phyloP scores from a whole-genome alignment of 108 stramenopile species.

The Epipyxis sp. region DNA sequence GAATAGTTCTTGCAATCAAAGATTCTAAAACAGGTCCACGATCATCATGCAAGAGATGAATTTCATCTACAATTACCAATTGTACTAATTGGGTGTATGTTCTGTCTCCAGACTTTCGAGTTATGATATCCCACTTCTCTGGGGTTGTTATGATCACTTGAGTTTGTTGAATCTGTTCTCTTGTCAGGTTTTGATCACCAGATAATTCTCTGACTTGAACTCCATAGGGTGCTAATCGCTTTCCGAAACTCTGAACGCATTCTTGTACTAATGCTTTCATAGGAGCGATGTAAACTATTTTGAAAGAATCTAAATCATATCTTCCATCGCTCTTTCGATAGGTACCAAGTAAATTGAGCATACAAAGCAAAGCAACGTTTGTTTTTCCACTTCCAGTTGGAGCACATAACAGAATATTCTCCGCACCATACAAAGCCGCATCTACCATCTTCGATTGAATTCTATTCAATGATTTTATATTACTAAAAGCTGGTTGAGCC shows the following conservation, averaged over 20 bases:
- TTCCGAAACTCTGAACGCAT: constrained; percentile 87
- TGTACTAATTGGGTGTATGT: constrained; percentile 94
- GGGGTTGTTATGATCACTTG: constrained; percentile 98
- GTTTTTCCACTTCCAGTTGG: constrained; percentile 99
- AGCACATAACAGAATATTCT: constrained; percentile 90
- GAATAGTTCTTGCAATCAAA: constrained; percentile 88
- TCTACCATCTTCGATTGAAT: constrained; percentile 88
- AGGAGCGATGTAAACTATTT: constrained; percentile 98
- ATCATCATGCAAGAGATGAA: constrained; percentile 93
- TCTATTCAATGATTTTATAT: constrained; percentile 92
- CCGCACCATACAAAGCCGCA: constrained; percentile 75
- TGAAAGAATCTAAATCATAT: constrained; percentile 80
- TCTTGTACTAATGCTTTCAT: constrained; percentile 99
- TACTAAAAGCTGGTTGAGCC: constrained; percentile 85
- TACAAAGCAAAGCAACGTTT: constrained; percentile 84
- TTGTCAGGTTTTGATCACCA: constrained; percentile 92
- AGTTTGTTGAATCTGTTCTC: constrained; percentile 92
- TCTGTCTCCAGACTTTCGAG: constrained; percentile 96
- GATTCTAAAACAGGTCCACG: constrained; percentile 97
- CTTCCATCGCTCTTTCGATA: constrained; percentile 57
- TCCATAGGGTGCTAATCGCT: constrained; percentile 78
- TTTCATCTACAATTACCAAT: constrained; percentile 96
- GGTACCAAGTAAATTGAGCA: constrained; percentile 89
- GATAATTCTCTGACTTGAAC: constrained; percentile 90
- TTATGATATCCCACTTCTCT: constrained; percentile 99